Evolutionary conservation across 495 filamentous ascomycete genomes (phyloP), one percentile per base, ranked within the genome.

Genomic region (Penicillium lagena): DNA sequence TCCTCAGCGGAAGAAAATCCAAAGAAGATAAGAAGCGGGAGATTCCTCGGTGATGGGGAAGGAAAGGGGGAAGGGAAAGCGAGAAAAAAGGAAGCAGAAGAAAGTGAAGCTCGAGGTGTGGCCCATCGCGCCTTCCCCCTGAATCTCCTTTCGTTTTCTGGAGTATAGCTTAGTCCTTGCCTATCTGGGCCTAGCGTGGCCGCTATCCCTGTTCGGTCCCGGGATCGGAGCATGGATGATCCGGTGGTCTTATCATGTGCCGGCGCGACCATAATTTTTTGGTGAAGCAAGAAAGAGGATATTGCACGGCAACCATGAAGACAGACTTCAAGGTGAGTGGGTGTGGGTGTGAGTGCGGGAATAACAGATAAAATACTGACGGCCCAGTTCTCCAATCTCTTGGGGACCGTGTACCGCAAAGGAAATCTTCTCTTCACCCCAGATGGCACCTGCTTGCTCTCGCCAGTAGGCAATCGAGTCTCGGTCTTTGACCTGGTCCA

Each of bases 381-480:
- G 51, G 11, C 15, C 31, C 50, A 94, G 87, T 96, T 95, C 70
- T 93, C 87, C 63, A 95, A 95, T 62, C 75, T 96, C 54, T 80
- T 98, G 54, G 94, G 93, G 49, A 98, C 90, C 53, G 93, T 98
- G 54, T 98, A 96, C 73, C 86, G 89, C 70, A 87, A 86, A 75
- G 93, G 94, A 66, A 97, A 96, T 63, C 79, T 98, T 47, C 78
- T 95, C 54, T 98, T 96, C 73, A 94, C 87, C 56, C 91, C 90
- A 52, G 93, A 98, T 80, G 93, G 93, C 52, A 91, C 86, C 52
- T 90, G 87, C 66, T 76, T 98, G 37, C 84, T 93, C 50, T 97
- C 94, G n/a, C 93, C 93, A 17, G 94, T 98, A 43, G 93, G 93
- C 56, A 98, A 97, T 70, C 74, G 88, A 58, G 88, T 98, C 40